These are phyloP conservation scores for Trichophyton equinum DNA, from an alignment of 2,329 filamentous ascomycete genomes.

Conservation along the genomic window DNA sequence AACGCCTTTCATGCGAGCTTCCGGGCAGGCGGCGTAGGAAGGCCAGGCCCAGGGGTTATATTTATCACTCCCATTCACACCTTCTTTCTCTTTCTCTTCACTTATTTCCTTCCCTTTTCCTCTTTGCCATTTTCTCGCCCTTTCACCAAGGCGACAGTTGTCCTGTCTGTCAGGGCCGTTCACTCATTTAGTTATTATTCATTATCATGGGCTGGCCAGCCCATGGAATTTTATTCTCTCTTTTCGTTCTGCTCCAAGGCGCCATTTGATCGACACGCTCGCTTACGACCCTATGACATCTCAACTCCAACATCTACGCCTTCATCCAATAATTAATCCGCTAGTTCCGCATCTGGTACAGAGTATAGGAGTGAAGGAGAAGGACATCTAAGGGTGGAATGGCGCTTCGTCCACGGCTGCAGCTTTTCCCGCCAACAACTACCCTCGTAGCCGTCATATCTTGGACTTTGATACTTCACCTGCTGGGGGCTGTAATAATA, in stretches of 20 bases:
- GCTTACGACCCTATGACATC: background rate
- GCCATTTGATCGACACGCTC: background rate
- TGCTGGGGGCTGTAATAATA: background rate
- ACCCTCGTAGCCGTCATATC: background rate
- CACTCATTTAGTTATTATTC: background rate
- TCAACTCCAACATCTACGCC: background rate
- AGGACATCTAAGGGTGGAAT: background rate
- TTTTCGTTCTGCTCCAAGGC: background rate
- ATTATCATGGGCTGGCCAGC: background rate
- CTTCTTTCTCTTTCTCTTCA: background rate
- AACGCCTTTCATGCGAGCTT: slow-evolving; percentile 1
- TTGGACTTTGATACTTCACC: background rate
- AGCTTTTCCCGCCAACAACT: background rate
- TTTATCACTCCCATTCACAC: background rate
- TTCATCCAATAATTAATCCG: background rate
- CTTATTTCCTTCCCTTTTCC: background rate
- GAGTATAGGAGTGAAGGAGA: background rate
- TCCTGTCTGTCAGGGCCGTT: background rate
- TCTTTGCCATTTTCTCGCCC: too few relatives aligned
- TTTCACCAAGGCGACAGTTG: background rate
- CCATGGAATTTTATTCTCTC: background rate
- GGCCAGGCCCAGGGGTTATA: background rate
- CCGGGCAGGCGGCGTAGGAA: background rate
- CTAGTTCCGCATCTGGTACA: background rate
- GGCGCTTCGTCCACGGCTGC: background rate